These are phyloP conservation scores for Stropharia rugosoannulata DNA, from an alignment of 768 basidiomycete species.

Conservation along the genomic window DNA sequence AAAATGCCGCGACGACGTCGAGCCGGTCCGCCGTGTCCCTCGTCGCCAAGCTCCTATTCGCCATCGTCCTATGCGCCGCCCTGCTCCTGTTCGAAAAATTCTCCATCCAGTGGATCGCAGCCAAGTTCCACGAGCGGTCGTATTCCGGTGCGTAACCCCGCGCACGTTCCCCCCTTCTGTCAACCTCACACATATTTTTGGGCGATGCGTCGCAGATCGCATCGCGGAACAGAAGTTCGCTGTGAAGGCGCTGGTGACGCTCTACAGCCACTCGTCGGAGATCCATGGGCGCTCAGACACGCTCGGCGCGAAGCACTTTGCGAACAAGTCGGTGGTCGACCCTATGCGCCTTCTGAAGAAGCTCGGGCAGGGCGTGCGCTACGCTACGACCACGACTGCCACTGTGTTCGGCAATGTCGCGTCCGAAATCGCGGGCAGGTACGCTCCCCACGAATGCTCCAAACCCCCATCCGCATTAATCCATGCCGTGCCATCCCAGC, in stretches of 20 bases:
- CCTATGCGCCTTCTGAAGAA: slow-evolving; percentile 67
- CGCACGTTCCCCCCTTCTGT: slow-evolving; percentile 1
- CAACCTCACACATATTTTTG: slow-evolving; percentile 8
- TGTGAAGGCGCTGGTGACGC: slow-evolving; percentile 62
- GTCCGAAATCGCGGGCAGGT: slow-evolving; percentile 54
- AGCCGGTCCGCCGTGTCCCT: slow-evolving; percentile 46
- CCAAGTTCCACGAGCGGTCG: slow-evolving; percentile 77
- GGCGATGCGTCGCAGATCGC: slow-evolving; percentile 50
- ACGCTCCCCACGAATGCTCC: slow-evolving; percentile 2
- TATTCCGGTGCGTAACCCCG: slow-evolving; percentile 49
- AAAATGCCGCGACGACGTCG: slow-evolving; percentile 9
- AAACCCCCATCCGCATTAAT: not conserved
- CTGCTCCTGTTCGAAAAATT: slow-evolving; percentile 83
- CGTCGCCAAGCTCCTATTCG: slow-evolving; percentile 70
- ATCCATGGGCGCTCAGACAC: slow-evolving; percentile 68
- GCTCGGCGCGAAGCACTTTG: slow-evolving; percentile 36
- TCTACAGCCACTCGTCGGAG: slow-evolving; percentile 80
- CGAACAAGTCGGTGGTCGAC: slow-evolving; percentile 42
- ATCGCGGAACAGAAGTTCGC: slow-evolving; percentile 84
- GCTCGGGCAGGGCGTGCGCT: slow-evolving; percentile 66
- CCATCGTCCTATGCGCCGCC: slow-evolving; percentile 62
- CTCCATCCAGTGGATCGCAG: slow-evolving; percentile 81
- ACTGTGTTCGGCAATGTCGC: slow-evolving; percentile 63
- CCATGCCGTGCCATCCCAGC: slow-evolving; percentile 25
- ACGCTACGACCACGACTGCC: slow-evolving; percentile 79